phyloP scores from a whole-genome alignment of 2,329 filamentous ascomycete genomes.

The Verticillium dahliae region DNA sequence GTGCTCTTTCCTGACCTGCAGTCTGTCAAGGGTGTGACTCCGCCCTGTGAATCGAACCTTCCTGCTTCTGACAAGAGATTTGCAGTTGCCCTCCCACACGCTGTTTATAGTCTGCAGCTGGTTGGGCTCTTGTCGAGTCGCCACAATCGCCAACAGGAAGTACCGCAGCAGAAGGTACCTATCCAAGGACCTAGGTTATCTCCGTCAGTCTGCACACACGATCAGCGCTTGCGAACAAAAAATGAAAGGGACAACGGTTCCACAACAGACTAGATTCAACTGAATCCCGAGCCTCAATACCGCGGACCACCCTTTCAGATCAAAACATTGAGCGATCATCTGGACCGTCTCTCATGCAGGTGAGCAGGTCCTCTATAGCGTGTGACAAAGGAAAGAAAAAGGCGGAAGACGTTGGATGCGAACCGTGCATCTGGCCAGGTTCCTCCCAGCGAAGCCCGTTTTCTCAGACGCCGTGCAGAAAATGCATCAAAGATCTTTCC shows the following conservation, averaged over 20 bases:
- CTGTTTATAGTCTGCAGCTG: too few species aligned
- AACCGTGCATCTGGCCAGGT: constrained; percentile 9
- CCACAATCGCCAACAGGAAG: too few species aligned
- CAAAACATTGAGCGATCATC: background rate
- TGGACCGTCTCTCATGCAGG: background rate
- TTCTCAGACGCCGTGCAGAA: constrained; percentile 20
- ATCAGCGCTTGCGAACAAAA: background rate
- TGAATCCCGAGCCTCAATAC: background rate
- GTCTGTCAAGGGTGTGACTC: too few species aligned
- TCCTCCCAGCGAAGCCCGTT: constrained; percentile 15
- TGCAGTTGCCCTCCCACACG: too few species aligned
- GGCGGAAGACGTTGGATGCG: constrained; percentile 3
- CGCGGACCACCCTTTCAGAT: background rate
- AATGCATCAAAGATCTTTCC: constrained; percentile 16
- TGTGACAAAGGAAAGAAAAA: constrained; percentile 7
- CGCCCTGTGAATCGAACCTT: too few species aligned
- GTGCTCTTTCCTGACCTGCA: too few species aligned
- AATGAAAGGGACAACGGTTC: background rate
- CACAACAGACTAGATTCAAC: background rate
- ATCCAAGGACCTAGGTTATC: too few species aligned
- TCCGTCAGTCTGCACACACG: background rate
- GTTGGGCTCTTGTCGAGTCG: too few species aligned
- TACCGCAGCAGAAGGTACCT: too few species aligned
- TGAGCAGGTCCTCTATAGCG: background rate
- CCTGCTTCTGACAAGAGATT: too few species aligned